These are phyloP conservation scores for Lachnellula cervina DNA, from an alignment of 2,329 filamentous ascomycete genomes.

Conservation along the genomic window DNA sequence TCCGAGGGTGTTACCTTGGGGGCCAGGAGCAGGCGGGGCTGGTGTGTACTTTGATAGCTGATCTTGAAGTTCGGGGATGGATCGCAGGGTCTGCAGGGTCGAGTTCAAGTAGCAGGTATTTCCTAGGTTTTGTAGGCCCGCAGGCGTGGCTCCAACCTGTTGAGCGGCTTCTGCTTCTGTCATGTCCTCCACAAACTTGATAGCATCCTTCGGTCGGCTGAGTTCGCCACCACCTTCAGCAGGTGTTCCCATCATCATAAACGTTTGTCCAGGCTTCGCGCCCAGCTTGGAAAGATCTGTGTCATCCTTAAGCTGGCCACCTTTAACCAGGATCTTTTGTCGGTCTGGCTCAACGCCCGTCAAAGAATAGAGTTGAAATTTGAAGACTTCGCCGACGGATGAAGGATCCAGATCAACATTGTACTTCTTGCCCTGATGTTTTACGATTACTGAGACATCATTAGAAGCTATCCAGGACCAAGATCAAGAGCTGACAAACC, in stretches of 20 bases:
- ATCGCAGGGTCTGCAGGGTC: constrained; percentile 83
- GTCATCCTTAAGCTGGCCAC: constrained; percentile 92
- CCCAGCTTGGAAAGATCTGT: constrained; percentile 77
- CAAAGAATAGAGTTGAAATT: constrained; percentile 90
- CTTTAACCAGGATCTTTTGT: constrained; percentile 94
- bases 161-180: constrained; percentile 85
- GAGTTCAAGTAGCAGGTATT: constrained; percentile 99
- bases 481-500: constrained; percentile 21
- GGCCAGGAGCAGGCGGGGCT: constrained; percentile 23
- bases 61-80: constrained; percentile 85
- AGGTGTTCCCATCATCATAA: constrained; percentile 97
- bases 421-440: constrained; percentile 93
- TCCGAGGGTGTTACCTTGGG: constrained; percentile 30
- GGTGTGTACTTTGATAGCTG: constrained; percentile 63
- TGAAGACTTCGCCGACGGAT: constrained; percentile 86
- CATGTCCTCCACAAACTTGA: constrained; percentile 97
- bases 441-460: constrained; percentile 71
- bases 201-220: constrained; percentile 69
- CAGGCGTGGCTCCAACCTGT: constrained; percentile 77
- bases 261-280: constrained; percentile 77
- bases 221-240: constrained; percentile 55
- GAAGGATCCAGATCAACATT: constrained; percentile 85
- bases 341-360: constrained; percentile 94
- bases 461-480: constrained; percentile 13
- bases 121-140: constrained; percentile 84